phyloP scores from a whole-genome alignment of 1,139 yeast genomes.

The Debaryomyces sp. region DNA sequence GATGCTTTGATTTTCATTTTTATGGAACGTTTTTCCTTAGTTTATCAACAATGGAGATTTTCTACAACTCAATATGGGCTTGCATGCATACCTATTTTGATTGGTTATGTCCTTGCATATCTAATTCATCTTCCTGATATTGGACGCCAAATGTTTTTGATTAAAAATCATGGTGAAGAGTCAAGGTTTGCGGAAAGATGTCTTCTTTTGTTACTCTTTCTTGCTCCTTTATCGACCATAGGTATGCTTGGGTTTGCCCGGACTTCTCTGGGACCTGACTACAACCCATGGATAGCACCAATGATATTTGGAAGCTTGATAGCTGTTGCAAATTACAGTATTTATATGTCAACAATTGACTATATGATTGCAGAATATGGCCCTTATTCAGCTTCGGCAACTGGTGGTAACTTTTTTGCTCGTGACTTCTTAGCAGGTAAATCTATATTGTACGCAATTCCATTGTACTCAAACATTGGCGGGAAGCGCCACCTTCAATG shows the following conservation, averaged over 20 bases:
- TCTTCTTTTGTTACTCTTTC: slow-evolving; percentile 23
- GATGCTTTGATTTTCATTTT: slow-evolving; percentile 43
- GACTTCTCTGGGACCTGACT: slow-evolving; percentile 35
- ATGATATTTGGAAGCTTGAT: slow-evolving; percentile 32
- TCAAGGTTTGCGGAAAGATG: slow-evolving; percentile 27
- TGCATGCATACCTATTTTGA: slow-evolving; percentile 30
- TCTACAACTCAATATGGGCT: slow-evolving; percentile 29
- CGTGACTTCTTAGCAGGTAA: slow-evolving; percentile 40
- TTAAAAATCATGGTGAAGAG: slow-evolving; percentile 22
- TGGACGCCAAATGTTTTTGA: slow-evolving; percentile 21
- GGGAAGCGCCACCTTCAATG: slow-evolving; percentile 28
- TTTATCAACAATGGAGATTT: slow-evolving; percentile 25
- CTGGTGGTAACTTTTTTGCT: slow-evolving; percentile 43
- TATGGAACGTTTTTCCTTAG: slow-evolving; percentile 32
- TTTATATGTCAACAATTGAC: slow-evolving; percentile 42
- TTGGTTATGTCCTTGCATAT: slow-evolving; percentile 37
- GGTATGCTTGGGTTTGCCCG: slow-evolving; percentile 41
- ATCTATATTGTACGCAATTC: slow-evolving; percentile 35
- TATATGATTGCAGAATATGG: slow-evolving; percentile 40
- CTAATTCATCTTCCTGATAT: slow-evolving; percentile 25
- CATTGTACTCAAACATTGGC: slow-evolving; percentile 31
- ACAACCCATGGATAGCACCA: slow-evolving; percentile 37
- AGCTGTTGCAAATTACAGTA: slow-evolving; percentile 36
- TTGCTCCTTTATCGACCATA: slow-evolving; percentile 33
- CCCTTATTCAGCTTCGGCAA: slow-evolving; percentile 39